Evolutionary conservation across 257 asterid species (phyloP).

Genomic region (Apocynum venetum): DNA sequence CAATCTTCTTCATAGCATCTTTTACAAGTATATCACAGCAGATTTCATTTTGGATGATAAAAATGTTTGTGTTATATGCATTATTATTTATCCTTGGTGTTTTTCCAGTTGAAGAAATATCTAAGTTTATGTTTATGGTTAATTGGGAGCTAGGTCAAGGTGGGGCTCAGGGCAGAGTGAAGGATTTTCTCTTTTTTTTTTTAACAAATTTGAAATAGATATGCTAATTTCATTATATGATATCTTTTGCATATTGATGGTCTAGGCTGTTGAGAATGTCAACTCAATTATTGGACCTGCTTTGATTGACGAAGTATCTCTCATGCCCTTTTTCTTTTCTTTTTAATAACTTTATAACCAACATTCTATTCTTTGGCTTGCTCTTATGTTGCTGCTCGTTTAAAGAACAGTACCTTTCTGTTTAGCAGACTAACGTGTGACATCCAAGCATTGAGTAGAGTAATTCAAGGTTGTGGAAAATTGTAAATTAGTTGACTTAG

Average conservation of each 20-base stretch:
- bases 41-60: too few species aligned
- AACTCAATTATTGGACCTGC: slow-evolving; percentile 82
- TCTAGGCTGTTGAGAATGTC: slow-evolving; percentile 80
- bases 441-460: too few species aligned
- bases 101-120: too few species aligned
- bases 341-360: too few species aligned
- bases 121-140: too few species aligned
- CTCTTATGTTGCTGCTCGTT: not conserved
- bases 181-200: not conserved
- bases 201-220: not conserved
- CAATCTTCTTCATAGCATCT: too few species aligned
- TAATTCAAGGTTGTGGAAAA: too few species aligned
- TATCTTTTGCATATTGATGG: not conserved
- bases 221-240: not conserved
- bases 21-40: too few species aligned
- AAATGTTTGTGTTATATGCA: too few species aligned
- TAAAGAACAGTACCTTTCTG: not conserved
- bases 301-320: slow-evolving; percentile 77
- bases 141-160: too few species aligned
- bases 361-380: not conserved
- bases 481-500: too few species aligned
- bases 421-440: not conserved
- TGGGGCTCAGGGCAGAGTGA: not conserved
- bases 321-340: not conserved
- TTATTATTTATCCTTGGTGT: too few species aligned